Evolutionary conservation across 768 basidiomycete species (phyloP), one percentile per base, ranked within the genome.

Genomic region (Boletales sp.): DNA sequence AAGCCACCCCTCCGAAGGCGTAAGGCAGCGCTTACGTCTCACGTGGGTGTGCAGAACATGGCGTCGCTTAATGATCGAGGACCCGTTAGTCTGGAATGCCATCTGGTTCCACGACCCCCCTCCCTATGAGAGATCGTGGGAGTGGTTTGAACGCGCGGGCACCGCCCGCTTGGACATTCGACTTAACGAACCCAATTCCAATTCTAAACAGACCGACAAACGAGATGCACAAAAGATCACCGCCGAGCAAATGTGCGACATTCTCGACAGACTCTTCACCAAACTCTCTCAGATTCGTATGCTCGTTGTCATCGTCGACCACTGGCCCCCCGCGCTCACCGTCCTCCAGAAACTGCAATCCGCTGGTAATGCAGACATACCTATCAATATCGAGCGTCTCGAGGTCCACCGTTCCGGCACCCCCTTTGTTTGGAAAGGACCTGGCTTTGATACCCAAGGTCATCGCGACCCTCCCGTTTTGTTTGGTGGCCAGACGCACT

Each of bases 341-440:
- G 69, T 81, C 46, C 63, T 87, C 50, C 72, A 80, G 46, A 75
- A 72, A 52, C 66, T 88, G 44, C 68, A 68, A 45, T 50, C 58
- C 4, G 68, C 71, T 3, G 72, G 70, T 8, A 57, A 55, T 28
- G 51, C 64, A 11, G 66, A 70, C 4, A 52, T 59, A 25, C 66
- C 74, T 15, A 70, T 78, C 53, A 69, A 66, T 36, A 61, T 90
- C n/a, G 75, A 83, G 54, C 79, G 79, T 28, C 68, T 88, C 55
- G 86, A 87, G 65, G 64, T 90, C 25, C 84, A 86, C 64, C 80
- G 84, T 31, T 68, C 70, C 13, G 81, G 80, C 5, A 51, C 65
- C 28, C 75, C 77, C 35, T 77, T 74, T 50, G 54, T 74, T 15
- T 77, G 77, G 68, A 57, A 73, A 19, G 79, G 77, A 10, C 64